Evolutionary conservation across 1,284 basidiomycete species (phyloP).

Genomic region (Leccinum griseonigrum): DNA sequence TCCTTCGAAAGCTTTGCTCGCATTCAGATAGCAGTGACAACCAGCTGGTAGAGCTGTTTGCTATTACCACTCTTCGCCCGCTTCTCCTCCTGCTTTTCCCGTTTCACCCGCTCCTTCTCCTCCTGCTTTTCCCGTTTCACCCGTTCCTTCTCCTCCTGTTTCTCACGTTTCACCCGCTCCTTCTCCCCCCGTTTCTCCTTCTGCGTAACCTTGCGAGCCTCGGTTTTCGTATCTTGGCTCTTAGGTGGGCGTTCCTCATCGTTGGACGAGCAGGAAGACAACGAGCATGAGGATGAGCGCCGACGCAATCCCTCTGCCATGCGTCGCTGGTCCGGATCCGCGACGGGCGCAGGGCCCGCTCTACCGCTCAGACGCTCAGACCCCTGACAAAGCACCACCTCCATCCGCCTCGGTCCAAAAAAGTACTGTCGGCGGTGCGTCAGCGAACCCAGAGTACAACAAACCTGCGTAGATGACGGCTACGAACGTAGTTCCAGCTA

Average conservation of each 20-base stretch:
- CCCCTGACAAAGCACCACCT: conserved; percentile 28
- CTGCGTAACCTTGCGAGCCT: conserved; percentile 10
- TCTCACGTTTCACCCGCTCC: conserved; percentile 10
- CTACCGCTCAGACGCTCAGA: conserved; percentile 28
- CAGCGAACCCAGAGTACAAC: background rate
- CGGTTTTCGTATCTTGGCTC: background rate
- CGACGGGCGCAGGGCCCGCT: conserved; percentile 20
- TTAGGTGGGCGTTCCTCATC: background rate
- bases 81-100: conserved; percentile 6
- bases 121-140: conserved; percentile 7
- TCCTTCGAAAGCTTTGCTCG: no score
- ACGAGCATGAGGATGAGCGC: background rate
- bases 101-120: conserved; percentile 9
- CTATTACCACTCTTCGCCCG: conserved; percentile 18
- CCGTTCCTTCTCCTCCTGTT: conserved; percentile 9
- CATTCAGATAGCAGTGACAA: conserved; percentile 13
- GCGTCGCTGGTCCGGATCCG: conserved; percentile 17
- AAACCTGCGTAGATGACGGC: background rate
- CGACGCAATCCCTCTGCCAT: conserved; percentile 18
- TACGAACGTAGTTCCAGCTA: conserved; percentile 32
- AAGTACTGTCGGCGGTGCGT: conserved; percentile 22
- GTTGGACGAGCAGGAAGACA: conserved; percentile 1
- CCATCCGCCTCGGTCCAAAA: conserved; percentile 32
- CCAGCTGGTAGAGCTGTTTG: conserved; percentile 23
- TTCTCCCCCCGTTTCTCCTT: conserved; percentile 4